Conservation (phyloP, 257 asterid species). For the Petunia axillaris region DNA sequence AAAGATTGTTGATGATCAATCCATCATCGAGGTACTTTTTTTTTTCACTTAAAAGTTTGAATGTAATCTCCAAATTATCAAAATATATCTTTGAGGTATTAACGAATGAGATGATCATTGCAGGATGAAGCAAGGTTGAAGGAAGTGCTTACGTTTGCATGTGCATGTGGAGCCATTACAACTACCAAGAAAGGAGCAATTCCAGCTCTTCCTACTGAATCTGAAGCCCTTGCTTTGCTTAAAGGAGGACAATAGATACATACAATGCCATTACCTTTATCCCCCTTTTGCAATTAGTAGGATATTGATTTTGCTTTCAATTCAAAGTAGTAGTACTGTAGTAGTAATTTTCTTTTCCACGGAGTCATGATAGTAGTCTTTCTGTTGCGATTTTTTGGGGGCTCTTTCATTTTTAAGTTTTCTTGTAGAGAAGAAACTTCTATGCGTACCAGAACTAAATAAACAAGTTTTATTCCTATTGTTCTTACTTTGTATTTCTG, state of each 20-base stretch:
- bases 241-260: not conserved
- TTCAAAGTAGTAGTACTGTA: too few relatives aligned
- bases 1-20: conserved; percentile 44
- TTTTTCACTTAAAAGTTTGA: not conserved
- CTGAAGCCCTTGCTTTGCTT: conserved; percentile 53
- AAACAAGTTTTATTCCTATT: too few relatives aligned
- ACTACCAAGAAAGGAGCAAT: conserved; percentile 93
- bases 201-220: conserved; percentile 76
- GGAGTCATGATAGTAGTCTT: too few relatives aligned
- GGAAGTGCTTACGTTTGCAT: conserved; percentile 71
- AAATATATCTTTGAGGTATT: not conserved
- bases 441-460: too few relatives aligned
- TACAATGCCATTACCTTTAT: too few relatives aligned
- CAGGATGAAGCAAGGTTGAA: conserved; percentile 73
- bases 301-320: too few relatives aligned
- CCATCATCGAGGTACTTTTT: conserved; percentile 39
- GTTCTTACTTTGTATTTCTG: too few relatives aligned
- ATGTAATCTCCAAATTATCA: not conserved
- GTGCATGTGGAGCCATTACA: conserved; percentile 93
- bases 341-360: too few relatives aligned
- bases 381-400: too few relatives aligned
- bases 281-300: too few relatives aligned
- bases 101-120: not conserved
- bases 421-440: too few relatives aligned
- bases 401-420: too few relatives aligned